Percentiles rank a stretch among this genome's conserved stretches.
Evolutionary conservation across 805 yeast species (phyloP).

Genomic region (Wickerhamiella australiensis): DNA sequence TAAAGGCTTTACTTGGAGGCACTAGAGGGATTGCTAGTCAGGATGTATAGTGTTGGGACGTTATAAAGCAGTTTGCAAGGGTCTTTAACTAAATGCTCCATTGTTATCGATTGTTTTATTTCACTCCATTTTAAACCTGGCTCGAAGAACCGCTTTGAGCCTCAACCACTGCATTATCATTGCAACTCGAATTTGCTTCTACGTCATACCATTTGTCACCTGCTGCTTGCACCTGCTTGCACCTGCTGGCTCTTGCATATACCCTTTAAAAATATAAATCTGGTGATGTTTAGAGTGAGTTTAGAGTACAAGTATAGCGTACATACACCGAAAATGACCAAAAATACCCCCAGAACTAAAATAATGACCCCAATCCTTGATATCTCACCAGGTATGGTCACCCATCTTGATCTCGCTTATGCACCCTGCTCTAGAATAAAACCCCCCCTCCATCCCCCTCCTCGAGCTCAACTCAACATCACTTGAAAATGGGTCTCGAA

Average conservation of each 20-base stretch:
- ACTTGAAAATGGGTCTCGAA: constrained; percentile 3
- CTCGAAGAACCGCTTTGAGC: no score
- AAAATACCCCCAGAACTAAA: background rate
- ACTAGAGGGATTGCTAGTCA: background rate
- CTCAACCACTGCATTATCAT: background rate
- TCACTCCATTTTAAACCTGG: no score
- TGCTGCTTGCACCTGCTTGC: no score
- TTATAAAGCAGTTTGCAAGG: no score
- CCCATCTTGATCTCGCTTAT: constrained; percentile 6
- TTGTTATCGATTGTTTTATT: no score
- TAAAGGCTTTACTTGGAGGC: no score
- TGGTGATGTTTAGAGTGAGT: background rate
- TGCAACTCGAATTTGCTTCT: background rate
- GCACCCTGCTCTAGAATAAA: constrained; percentile 1
- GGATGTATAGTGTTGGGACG: no score
- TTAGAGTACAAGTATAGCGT: background rate
- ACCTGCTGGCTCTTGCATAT: background rate
- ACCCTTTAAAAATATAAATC: background rate
- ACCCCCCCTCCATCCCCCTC: background rate
- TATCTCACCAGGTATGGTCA: background rate
- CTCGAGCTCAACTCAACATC: constrained; percentile 1
- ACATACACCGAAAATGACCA: no score
- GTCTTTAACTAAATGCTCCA: no score
- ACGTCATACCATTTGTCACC: background rate
- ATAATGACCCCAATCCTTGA: background rate